These are phyloP conservation scores for Candida maris DNA, from an alignment of 805 yeast genomes.

Conservation along the genomic window DNA sequence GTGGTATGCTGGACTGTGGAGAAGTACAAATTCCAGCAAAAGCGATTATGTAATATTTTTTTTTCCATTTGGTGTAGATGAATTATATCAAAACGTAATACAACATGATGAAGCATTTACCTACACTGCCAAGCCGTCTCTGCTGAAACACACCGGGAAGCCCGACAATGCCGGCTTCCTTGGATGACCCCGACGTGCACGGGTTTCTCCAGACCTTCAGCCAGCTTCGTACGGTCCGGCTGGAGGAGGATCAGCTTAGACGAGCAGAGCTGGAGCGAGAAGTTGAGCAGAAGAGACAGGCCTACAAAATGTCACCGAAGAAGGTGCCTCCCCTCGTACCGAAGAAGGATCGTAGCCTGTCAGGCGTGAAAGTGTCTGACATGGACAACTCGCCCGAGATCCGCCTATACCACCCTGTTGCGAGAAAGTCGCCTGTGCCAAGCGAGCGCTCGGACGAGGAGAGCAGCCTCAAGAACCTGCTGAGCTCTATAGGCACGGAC, in stretches of 20 bases:
- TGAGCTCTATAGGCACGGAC: neutral
- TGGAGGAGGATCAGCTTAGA: conserved; percentile 19
- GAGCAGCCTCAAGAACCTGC: too few relatives aligned
- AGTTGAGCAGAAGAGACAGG: conserved; percentile 17
- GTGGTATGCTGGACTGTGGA: neutral
- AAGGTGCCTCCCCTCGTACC: conserved; percentile 28
- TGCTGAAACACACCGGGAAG: too few relatives aligned
- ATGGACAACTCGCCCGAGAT: conserved; percentile 7
- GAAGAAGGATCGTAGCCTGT: conserved; percentile 18
- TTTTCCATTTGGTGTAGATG: too few relatives aligned
- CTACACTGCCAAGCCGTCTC: too few relatives aligned
- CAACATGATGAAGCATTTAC: too few relatives aligned
- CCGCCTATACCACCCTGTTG: conserved; percentile 13
- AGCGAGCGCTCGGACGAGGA: too few relatives aligned
- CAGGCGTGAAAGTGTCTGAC: conserved; percentile 1
- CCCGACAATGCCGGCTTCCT: conserved; percentile 6
- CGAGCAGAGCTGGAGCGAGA: conserved; percentile 17
- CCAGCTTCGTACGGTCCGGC: conserved; percentile 16
- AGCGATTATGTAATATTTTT: too few relatives aligned
- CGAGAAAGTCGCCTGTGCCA: conserved; percentile 16
- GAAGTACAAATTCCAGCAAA: neutral
- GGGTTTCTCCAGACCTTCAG: conserved; percentile 22
- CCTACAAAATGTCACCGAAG: conserved; percentile 20
- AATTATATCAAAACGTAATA: too few relatives aligned
- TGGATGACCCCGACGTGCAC: conserved; percentile 25